Evolutionary conservation across 495 filamentous ascomycete species (phyloP), one percentile per base, ranked within the genome.

Genomic region (Trichoderma orchidacearum): DNA sequence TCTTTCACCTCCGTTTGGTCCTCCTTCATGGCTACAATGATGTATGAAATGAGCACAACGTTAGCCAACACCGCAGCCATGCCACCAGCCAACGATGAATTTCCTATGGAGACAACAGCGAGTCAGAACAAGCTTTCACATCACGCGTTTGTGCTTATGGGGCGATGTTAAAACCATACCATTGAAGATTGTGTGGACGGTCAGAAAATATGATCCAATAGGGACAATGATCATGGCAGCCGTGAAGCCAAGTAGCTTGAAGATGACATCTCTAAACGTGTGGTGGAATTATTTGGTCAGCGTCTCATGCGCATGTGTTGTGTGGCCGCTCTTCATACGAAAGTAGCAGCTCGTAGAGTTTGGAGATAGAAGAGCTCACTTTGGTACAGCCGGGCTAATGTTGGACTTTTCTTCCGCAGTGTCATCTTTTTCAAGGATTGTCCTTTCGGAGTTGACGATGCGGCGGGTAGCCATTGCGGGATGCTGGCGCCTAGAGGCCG

Each of bases 51-150:
- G 56, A 99, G 74, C 6, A 99, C 88, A 17, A 89, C 79, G 66
- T 99, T 99, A 29, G 93, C 93, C 59, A 87, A 84, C 35, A 97
- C 70, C 23, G 94, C 94, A 8, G 93, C 93, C 23, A 82, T 71
- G 9, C 81, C 90, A 5, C 90, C 93, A 4, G 90, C 89, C 59
- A 80, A 90, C 15, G 91, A 95, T 13, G 89, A 75, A 65, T 92
- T 95, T 54, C 90, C 92, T 94, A 59, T 51, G 17, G 15, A n/a
- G 17, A 1, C 13, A 30, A 5, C 23, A 5, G 8, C 8, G 11
- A n/a, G 31, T 32, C 31, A 8, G 25, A 28, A 13, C 15, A 36
- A 18, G 9, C 13, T n/a, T 34, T 15, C 53, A 32, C 3, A 21
- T 50, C 41, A 18, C 7, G 8, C 7, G 18, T 7, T 8, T 8